Conservation (phyloP, 1,139 yeast species). For the Groenewaldozyma auringiensis region DNA sequence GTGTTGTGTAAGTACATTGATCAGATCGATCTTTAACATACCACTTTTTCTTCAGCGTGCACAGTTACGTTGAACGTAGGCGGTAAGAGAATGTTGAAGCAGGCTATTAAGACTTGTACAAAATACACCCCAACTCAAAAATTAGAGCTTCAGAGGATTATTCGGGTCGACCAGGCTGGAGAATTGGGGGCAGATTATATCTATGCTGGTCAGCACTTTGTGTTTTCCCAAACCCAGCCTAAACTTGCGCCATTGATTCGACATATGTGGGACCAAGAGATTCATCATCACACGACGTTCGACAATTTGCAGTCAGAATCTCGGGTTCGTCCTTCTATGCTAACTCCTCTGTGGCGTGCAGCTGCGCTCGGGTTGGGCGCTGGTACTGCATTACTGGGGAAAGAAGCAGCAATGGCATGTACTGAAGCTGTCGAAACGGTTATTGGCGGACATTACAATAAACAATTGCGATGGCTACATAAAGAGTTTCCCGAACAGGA, state of each 20-base stretch:
- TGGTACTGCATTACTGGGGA: slow-evolving; percentile 77
- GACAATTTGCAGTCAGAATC: slow-evolving; percentile 65
- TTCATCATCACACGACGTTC: slow-evolving; percentile 82
- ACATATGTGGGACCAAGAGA: slow-evolving; percentile 98
- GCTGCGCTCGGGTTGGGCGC: slow-evolving; percentile 87
- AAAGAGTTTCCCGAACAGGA: slow-evolving; percentile 36
- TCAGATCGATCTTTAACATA: neutral
- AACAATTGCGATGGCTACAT: slow-evolving; percentile 66
- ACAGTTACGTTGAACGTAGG: neutral
- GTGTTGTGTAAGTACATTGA: too few relatives aligned
- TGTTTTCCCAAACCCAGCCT: slow-evolving; percentile 53
- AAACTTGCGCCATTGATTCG: slow-evolving; percentile 62
- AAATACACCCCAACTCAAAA: slow-evolving; percentile 26
- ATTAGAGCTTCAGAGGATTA: slow-evolving; percentile 65
- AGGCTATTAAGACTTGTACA: slow-evolving; percentile 18
- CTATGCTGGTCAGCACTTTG: slow-evolving; percentile 82
- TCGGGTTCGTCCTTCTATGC: slow-evolving; percentile 80
- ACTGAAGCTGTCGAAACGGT: slow-evolving; percentile 99
- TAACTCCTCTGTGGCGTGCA: slow-evolving; percentile 88
- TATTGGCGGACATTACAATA: slow-evolving; percentile 91
- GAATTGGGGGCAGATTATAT: slow-evolving; percentile 96
- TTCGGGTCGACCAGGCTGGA: slow-evolving; percentile 96
- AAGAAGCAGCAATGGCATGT: slow-evolving; percentile 99
- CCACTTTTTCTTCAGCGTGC: neutral
- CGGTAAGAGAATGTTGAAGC: slow-evolving; percentile 14